These are phyloP conservation scores for Proliferodiscus dingleyae DNA, from an alignment of 2,329 filamentous ascomycete species.

Conservation along the genomic window DNA sequence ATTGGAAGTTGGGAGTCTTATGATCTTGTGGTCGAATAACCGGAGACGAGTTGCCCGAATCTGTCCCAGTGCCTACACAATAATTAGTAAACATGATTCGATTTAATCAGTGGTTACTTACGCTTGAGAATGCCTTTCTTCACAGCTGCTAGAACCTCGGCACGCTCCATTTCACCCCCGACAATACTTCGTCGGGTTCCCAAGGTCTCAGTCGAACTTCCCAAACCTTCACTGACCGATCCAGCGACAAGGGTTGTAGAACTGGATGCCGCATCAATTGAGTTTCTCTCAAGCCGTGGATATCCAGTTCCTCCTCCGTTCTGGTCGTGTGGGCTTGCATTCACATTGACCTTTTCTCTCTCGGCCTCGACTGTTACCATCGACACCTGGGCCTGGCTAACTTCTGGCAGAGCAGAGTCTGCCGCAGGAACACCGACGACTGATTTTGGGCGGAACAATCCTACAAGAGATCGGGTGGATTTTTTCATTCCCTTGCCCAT, in stretches of 20 bases:
- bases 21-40: slow-evolving; percentile 57
- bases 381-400: slow-evolving; percentile 78
- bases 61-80: slow-evolving; percentile 35
- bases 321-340: slow-evolving; percentile 62
- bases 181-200: slow-evolving; percentile 79
- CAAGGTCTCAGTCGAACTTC: slow-evolving; percentile 56
- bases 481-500: slow-evolving; percentile 99
- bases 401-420: slow-evolving; percentile 61
- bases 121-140: slow-evolving; percentile 95
- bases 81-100: slow-evolving; percentile 29
- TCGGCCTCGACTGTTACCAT: slow-evolving; percentile 97
- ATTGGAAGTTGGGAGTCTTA: slow-evolving; percentile 47
- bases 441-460: slow-evolving; percentile 92
- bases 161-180: slow-evolving; percentile 82
- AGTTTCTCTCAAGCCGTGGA: slow-evolving; percentile 78
- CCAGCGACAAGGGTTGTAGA: too few species aligned
- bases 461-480: slow-evolving; percentile 82
- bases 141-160: slow-evolving; percentile 85
- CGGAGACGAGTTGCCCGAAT: slow-evolving; percentile 63
- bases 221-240: slow-evolving; percentile 45
- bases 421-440: slow-evolving; percentile 71
- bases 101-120: slow-evolving; percentile 39
- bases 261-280: slow-evolving; percentile 59
- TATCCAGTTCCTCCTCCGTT: slow-evolving; percentile 71
- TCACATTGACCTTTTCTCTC: slow-evolving; percentile 73